phyloP scores from a whole-genome alignment of 2,329 filamentous ascomycete genomes.

The Exophiala lecanii-corni region DNA sequence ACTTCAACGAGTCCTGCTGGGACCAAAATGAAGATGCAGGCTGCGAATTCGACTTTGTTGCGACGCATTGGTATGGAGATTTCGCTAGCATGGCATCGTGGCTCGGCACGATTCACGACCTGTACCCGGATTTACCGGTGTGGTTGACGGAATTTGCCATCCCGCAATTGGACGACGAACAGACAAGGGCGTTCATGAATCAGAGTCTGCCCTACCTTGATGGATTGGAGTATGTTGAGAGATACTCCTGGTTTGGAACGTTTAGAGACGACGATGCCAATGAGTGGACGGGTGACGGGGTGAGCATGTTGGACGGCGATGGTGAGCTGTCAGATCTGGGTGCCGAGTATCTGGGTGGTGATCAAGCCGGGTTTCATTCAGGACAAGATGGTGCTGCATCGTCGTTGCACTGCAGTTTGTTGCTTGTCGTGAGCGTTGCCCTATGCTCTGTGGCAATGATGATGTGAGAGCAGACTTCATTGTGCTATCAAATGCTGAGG shows the following conservation, averaged over 20 bases:
- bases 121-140: conserved; percentile 53
- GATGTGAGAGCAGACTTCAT: no score
- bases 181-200: conserved; percentile 65
- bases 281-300: conserved; percentile 66
- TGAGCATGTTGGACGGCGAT: conserved; percentile 56
- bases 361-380: conserved; percentile 59
- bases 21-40: conserved; percentile 49
- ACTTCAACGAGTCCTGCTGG: conserved; percentile 44
- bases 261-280: conserved; percentile 68
- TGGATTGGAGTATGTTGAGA: conserved; percentile 44
- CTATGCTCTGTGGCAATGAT: no score
- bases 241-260: conserved; percentile 70
- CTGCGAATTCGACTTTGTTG: conserved; percentile 48
- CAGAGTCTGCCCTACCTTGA: conserved; percentile 64
- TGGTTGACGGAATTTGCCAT: conserved; percentile 78
- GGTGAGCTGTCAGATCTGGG: conserved; percentile 72
- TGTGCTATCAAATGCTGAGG: no score
- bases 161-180: conserved; percentile 47
- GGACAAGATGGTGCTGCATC: conserved; percentile 18
- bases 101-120: conserved; percentile 30
- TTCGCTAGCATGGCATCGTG: conserved; percentile 35
- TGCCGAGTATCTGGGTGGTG: conserved; percentile 66
- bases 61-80: conserved; percentile 47
- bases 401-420: background rate
- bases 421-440: no score